These are phyloP conservation scores for Tricholoma furcatifolium DNA, from an alignment of 768 basidiomycete species.

Conservation along the genomic window DNA sequence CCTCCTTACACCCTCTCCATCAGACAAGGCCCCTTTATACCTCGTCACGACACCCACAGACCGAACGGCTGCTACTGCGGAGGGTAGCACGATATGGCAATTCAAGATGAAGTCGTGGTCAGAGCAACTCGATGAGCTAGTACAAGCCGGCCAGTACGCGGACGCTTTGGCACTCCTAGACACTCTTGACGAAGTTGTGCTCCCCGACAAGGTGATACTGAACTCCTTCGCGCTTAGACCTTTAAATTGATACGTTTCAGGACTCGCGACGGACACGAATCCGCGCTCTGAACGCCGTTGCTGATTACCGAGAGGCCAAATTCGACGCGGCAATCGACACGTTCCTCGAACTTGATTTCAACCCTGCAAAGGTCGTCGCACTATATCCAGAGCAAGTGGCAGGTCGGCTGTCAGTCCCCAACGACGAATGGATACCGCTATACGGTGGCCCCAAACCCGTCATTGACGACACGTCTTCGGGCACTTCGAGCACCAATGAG, in stretches of 20 bases:
- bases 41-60: slow-evolving; percentile 76
- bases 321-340: slow-evolving; percentile 83
- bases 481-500: slow-evolving; percentile 22
- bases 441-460: slow-evolving; percentile 70
- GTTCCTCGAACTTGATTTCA: slow-evolving; percentile 85
- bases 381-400: slow-evolving; percentile 82
- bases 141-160: slow-evolving; percentile 61
- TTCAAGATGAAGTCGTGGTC: slow-evolving; percentile 72
- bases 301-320: slow-evolving; percentile 65
- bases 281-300: slow-evolving; percentile 74
- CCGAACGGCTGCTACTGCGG: slow-evolving; percentile 54
- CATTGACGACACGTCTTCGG: slow-evolving; percentile 25
- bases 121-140: slow-evolving; percentile 83
- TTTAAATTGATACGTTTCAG: slow-evolving; percentile 28
- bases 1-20: slow-evolving; percentile 57
- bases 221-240: background rate
- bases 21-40: slow-evolving; percentile 54
- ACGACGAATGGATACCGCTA: slow-evolving; percentile 72
- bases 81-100: slow-evolving; percentile 81
- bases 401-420: slow-evolving; percentile 71
- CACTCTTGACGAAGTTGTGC: slow-evolving; percentile 53
- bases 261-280: slow-evolving; percentile 57
- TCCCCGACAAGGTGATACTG: slow-evolving; percentile 63
- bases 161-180: slow-evolving; percentile 83
- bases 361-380: slow-evolving; percentile 91